Base-by-base conservation (phyloP, 1,284 basidiomycete genomes). In the Termitomyces sp. region DNA sequence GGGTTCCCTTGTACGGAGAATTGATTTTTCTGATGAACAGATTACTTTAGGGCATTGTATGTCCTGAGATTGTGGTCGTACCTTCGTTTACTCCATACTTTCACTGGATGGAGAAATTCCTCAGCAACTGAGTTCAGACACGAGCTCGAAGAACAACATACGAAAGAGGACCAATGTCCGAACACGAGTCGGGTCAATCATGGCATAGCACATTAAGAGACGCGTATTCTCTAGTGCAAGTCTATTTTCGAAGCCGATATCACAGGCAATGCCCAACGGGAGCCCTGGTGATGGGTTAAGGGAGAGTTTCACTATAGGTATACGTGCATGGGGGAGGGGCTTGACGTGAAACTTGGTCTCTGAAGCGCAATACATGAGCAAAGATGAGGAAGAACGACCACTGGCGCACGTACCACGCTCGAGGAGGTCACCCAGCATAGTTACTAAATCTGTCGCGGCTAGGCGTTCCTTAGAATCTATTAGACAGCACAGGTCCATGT, bases 331-430 rank as follows among this genome's bases (percentile, higher is more conserved):
- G 5, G 96, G 95, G 36, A 99, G 77, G 12, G 94, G 90, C 73
- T 98, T 98, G 73, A 99, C 94, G 67, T 88, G 90, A 70, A 98
- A 98, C 72, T 97, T 95, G 42, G 96, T 98, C 76, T 98, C 95
- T 89, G 68, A 13, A 57, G 51, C 50, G 24, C 38, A 43, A 26
- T 30, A 39, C 54, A n/a, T 57, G 56, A 38, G 53, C 26, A 39
- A 19, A 48, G 41, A 36, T 47, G 30, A 34, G 28, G 28, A 43
- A 10, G 47, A 21, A 40, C 41, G 38, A 49, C 44, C 17, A 34
- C 43, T 28, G 12, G n/a, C 5, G 31, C 47, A 74, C 82, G 60
- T 64, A 94, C 93, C 91, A 71, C 94, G 82, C 73, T 97, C 92
- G 26, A 99, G 86, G 50, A 98, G 78, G 72, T 94, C 88, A 43